Conservation (phyloP, 768 basidiomycete genomes). For the Russula vinacea region DNA sequence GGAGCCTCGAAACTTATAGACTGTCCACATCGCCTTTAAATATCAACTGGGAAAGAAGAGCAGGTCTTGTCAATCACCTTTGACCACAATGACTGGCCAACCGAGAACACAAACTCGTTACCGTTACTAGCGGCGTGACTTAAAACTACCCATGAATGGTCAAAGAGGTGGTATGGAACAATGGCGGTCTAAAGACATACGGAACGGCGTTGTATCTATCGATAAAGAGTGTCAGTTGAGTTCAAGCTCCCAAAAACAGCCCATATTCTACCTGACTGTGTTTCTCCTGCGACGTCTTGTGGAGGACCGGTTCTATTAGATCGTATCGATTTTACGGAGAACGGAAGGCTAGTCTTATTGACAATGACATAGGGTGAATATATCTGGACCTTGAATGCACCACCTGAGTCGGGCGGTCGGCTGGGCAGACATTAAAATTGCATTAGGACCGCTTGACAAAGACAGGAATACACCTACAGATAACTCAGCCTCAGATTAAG, state of each 20-base stretch:
- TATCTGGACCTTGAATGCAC: conserved; percentile 94
- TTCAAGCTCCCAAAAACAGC: not conserved
- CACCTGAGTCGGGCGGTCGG: conserved; percentile 84
- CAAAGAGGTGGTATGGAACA: not conserved
- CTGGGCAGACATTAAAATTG: conserved; percentile 36
- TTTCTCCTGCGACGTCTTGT: conserved; percentile 84
- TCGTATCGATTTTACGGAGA: conserved; percentile 62
- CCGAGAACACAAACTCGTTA: conserved; percentile 76
- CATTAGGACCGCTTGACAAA: not conserved
- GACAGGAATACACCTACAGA: conserved; percentile 52
- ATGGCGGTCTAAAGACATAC: conserved; percentile 48
- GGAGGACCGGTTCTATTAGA: conserved; percentile 59
- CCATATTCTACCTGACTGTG: conserved; percentile 49
- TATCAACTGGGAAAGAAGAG: not conserved
- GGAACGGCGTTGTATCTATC: conserved; percentile 65
- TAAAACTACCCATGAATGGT: conserved; percentile 54
- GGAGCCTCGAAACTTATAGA: conserved; percentile 89
- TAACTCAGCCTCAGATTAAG: conserved; percentile 85
- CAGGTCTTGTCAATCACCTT: conserved; percentile 47
- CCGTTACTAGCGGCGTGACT: conserved; percentile 78
- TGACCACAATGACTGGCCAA: conserved; percentile 87
- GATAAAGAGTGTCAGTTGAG: conserved; percentile 3
- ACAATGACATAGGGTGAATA: conserved; percentile 86
- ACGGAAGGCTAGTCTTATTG: conserved; percentile 90
- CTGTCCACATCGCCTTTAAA: conserved; percentile 39